Percentiles rank a stretch among this genome's conserved stretches.
Conservation (phyloP, 1,284 basidiomycete species). For the Cutaneotrichosporon sp. region DNA sequence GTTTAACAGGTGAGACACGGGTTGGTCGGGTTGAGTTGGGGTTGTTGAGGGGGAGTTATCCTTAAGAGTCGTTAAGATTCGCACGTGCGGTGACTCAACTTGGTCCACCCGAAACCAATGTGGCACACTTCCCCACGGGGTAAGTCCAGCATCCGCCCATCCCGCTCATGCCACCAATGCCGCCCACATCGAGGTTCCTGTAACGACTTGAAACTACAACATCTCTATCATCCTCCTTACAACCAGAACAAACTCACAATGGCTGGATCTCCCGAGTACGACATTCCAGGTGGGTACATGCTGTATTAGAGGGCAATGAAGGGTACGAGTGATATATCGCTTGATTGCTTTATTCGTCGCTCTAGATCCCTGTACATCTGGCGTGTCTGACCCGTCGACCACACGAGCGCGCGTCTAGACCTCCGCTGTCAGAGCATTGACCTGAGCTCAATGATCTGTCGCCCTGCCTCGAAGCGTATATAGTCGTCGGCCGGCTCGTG, state of each 20-base stretch:
- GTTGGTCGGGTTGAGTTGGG: background rate
- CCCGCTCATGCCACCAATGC: background rate
- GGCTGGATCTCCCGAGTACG: constrained; percentile 13
- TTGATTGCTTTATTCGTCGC: too few species aligned
- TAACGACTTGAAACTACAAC: background rate
- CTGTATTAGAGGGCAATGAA: too few species aligned
- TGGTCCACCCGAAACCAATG: background rate
- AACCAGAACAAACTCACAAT: background rate
- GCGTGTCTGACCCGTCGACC: background rate
- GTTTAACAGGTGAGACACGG: background rate
- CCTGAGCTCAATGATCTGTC: too few species aligned
- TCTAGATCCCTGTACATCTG: too few species aligned
- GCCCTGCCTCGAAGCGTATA: too few species aligned
- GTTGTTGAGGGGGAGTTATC: background rate
- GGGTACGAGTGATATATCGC: too few species aligned
- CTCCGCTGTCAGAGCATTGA: too few species aligned
- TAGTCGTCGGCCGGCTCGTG: too few species aligned
- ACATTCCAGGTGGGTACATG: constrained; percentile 24
- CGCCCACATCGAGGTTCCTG: background rate
- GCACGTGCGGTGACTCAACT: constrained; percentile 1
- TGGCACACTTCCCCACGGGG: constrained; percentile 7
- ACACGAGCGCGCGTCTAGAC: too few species aligned
- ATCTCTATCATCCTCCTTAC: background rate
- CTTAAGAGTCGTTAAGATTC: background rate
- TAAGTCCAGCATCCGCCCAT: background rate